Conservation (phyloP, 2,329 filamentous ascomycete genomes). For the Ustulina deusta region DNA sequence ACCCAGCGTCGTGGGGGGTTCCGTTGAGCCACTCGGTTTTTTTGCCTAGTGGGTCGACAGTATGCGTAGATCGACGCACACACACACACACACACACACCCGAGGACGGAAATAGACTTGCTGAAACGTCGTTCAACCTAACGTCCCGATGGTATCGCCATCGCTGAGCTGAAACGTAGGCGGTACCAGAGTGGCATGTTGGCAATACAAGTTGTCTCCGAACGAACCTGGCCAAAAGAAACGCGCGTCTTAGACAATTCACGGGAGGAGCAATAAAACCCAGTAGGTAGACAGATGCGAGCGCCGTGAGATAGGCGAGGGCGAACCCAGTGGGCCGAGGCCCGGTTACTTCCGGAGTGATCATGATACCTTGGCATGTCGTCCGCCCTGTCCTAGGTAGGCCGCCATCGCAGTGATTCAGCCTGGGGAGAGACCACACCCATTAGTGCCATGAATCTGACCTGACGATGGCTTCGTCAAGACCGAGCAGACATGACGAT, state of each 20-base stretch:
- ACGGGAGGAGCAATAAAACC: not conserved
- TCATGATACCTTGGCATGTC: not conserved
- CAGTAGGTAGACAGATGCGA: not conserved
- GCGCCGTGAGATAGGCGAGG: not conserved
- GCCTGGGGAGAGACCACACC: no score
- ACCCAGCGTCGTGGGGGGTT: not conserved
- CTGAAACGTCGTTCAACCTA: not conserved
- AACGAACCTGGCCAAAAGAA: not conserved
- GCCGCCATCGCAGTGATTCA: no score
- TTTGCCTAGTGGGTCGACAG: not conserved
- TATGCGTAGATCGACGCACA: no score
- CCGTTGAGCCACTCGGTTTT: not conserved
- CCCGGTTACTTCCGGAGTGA: not conserved
- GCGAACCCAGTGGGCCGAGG: not conserved
- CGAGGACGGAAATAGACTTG: not conserved
- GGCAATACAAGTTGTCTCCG: not conserved
- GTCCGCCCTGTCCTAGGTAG: not conserved
- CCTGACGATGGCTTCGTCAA: no score
- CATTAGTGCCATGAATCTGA: no score
- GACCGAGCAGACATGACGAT: no score
- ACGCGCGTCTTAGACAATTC: not conserved
- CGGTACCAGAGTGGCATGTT: not conserved
- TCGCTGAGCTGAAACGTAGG: not conserved
- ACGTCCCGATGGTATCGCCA: not conserved
- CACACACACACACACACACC: not conserved